A percentile compares a stretch with the other conserved stretches of the same genome.
These are phyloP conservation scores for Aphanomyces stellatus DNA, from an alignment of 352 stramenopile species.

Conservation along the genomic window DNA sequence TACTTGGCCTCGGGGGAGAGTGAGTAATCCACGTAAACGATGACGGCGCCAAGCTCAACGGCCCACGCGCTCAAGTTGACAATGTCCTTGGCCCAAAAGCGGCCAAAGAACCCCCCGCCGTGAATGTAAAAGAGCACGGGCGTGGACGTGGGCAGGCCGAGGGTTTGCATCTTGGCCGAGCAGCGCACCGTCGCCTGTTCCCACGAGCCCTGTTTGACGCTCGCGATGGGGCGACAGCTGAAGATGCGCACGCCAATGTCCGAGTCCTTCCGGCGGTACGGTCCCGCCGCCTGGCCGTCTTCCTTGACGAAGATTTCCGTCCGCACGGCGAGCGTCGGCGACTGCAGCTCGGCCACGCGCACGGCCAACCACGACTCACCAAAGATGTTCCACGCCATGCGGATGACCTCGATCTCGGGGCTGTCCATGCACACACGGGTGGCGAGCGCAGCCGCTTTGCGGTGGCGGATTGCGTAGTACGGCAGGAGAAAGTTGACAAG, in stretches of 20 bases:
- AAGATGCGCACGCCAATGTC: constrained; percentile 70
- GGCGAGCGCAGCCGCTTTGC: constrained; percentile 59
- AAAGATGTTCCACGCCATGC: constrained; percentile 76
- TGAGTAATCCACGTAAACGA: constrained; percentile 84
- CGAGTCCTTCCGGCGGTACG: constrained; percentile 26
- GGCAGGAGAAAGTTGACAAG: constrained; percentile 64
- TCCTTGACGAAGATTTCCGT: constrained; percentile 52
- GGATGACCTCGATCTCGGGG: constrained; percentile 76
- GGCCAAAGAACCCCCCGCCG: constrained; percentile 77
- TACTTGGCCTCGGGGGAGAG: constrained; percentile 78
- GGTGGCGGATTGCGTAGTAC: constrained; percentile 74
- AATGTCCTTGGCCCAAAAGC: constrained; percentile 82
- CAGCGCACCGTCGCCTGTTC: constrained; percentile 38
- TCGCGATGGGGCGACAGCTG: constrained; percentile 52
- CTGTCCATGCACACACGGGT: constrained; percentile 74
- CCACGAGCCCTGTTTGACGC: constrained; percentile 63
- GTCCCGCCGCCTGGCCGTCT: constrained; percentile 27
- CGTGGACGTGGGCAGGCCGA: constrained; percentile 49
- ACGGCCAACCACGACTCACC: constrained; percentile 69
- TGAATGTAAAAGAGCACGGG: constrained; percentile 83
- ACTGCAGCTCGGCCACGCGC: constrained; percentile 52
- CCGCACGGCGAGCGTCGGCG: constrained; percentile 51
- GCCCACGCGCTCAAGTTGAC: constrained; percentile 71
- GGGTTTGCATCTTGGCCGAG: constrained; percentile 56
- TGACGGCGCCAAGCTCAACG: constrained; percentile 53